These are phyloP conservation scores for Boletus insuetus DNA, from an alignment of 768 basidiomycete species.

Conservation along the genomic window DNA sequence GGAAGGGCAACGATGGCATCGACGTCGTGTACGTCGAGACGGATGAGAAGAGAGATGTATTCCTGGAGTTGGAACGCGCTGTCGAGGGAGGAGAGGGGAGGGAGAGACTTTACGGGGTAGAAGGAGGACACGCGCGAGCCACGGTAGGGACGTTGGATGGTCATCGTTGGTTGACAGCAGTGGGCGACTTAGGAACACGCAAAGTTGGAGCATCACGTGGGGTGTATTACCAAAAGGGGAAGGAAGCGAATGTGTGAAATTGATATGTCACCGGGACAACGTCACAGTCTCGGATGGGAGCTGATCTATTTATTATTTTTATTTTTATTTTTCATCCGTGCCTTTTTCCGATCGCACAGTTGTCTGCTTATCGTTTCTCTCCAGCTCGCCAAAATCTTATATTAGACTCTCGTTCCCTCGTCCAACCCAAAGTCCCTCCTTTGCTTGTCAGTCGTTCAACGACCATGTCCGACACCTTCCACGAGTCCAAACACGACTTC, in stretches of 20 bases:
- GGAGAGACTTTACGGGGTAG: constrained; percentile 71
- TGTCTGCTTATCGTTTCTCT: constrained; percentile 2
- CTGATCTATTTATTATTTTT: not conserved
- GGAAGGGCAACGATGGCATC: constrained; percentile 78
- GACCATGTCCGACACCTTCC: constrained; percentile 23
- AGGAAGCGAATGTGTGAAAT: not conserved
- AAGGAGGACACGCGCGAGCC: constrained; percentile 79
- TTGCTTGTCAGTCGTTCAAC: not conserved
- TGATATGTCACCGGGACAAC: constrained; percentile 1
- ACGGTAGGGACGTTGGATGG: constrained; percentile 63
- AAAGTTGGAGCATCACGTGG: constrained; percentile 15
- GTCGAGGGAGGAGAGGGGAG: constrained; percentile 70
- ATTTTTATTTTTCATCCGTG: not conserved
- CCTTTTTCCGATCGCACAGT: not conserved
- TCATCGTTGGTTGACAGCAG: not conserved
- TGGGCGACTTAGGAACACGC: not conserved
- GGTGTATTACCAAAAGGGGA: not conserved
- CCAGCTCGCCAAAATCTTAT: constrained; percentile 1
- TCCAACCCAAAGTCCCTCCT: constrained; percentile 3
- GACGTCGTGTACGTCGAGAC: constrained; percentile 85
- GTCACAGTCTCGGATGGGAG: too few species aligned
- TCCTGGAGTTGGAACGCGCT: constrained; percentile 95
- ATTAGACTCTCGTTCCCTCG: constrained; percentile 5
- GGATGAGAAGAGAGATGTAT: constrained; percentile 86
- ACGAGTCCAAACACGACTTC: constrained; percentile 20